Base-by-base conservation (phyloP, 371 early-diverging fungal genomes). In the Lichtheimia hyalospora region DNA sequence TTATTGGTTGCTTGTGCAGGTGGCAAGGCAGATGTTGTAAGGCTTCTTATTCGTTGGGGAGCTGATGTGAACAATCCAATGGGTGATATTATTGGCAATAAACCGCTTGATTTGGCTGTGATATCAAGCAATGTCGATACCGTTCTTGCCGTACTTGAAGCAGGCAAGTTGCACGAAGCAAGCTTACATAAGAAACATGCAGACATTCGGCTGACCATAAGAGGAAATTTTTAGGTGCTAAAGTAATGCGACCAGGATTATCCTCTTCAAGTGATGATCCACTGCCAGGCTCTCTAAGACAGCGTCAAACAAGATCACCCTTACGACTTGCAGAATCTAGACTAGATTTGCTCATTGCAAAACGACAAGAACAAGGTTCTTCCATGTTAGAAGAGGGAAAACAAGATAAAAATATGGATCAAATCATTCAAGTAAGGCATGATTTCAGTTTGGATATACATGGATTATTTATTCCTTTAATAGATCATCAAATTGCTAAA, bases 51-150 rank as follows among this genome's bases (percentile, higher is more conserved):
- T 23, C 49, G 61, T 10, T 73, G 52, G 43, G 80, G 80, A 7
- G 75, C 80, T 10, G 75, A 76, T 57, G 75, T 73, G 3, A 80
- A 76, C 62, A 77, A 77, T 61, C 70, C 75, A 8, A 57, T 68
- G 54, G 80, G 80, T 13, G 80, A 80, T 54, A 69, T 80, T 54
- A 66, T 80, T 12, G 80, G 80, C 0, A 80, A 80, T 43, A 72
- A 63, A 56, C 80, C 80, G 10, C 54, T 80, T 16, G 77, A 80
- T 61, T 54, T 80, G 14, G 80, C 77, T 2, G 77, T 80, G 1
- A 67, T 74, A 41, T 76, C 77, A 2, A 80, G 75, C 55, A 71
- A 58, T 58, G 73, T 80, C 3, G 77, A 76, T 51, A 71, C 77
- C 4, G 77, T 80, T 2, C 46, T 80, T 13, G 71, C 66, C 6